Evolutionary conservation across 2,329 filamentous ascomycete genomes (phyloP).

Genomic region (Aspergillus fumigatus): DNA sequence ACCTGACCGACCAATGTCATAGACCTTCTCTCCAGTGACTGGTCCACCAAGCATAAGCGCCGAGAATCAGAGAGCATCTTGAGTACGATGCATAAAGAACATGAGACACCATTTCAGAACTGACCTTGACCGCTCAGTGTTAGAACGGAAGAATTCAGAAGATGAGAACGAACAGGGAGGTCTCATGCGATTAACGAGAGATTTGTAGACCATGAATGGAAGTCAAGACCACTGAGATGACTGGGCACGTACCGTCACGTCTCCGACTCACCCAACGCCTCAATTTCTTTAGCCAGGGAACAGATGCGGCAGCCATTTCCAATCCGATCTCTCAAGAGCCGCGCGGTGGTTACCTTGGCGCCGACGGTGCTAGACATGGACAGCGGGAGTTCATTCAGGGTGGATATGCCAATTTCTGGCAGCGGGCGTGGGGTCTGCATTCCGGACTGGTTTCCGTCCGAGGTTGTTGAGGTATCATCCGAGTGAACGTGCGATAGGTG

Average conservation of each 20-base stretch:
- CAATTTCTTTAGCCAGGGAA: conserved; percentile 32
- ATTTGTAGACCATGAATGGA: not conserved
- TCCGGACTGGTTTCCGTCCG: conserved; percentile 15
- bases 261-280: conserved; percentile 24
- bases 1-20: conserved; percentile 1
- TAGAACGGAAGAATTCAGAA: not conserved
- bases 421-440: conserved; percentile 21
- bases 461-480: conserved; percentile 24
- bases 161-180: not conserved
- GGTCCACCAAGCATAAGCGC: not conserved
- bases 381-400: conserved; percentile 23
- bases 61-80: not conserved
- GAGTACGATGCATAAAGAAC: not conserved
- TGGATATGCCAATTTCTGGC: conserved; percentile 11
- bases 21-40: not conserved
- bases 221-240: not conserved
- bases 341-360: conserved; percentile 81
- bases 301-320: conserved; percentile 41
- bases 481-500: conserved; percentile 59
- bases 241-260: not conserved
- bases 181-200: not conserved
- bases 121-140: not conserved
- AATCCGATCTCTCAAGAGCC: conserved; percentile 68
- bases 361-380: conserved; percentile 59
- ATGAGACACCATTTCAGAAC: not conserved